Evolutionary conservation across 495 filamentous ascomycete genomes (phyloP).

Genomic region (Annulohypoxylon maeteangense): DNA sequence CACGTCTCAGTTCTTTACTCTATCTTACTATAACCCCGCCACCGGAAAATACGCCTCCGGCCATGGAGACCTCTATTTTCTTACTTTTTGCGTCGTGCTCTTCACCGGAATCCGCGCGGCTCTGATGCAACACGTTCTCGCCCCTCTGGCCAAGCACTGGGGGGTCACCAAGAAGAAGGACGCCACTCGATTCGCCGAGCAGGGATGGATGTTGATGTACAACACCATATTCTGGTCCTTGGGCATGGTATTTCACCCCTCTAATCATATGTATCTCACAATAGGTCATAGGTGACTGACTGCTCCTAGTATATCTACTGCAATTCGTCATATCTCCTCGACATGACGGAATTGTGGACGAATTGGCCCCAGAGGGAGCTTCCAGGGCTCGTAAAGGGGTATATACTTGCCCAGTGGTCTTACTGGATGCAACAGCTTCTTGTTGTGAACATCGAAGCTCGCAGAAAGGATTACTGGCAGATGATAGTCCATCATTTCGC

Average conservation of each 20-base stretch:
- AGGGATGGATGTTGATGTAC: constrained; percentile 16
- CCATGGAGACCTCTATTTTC: neutral
- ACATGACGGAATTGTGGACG: constrained; percentile 5
- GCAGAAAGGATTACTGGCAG: constrained; percentile 14
- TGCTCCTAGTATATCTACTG: constrained; percentile 5
- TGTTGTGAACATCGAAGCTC: constrained; percentile 11
- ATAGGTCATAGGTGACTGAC: neutral
- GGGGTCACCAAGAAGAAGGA: constrained; percentile 8
- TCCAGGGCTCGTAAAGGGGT: constrained; percentile 6
- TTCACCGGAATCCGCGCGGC: constrained; percentile 7
- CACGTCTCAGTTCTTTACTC: constrained; percentile 1
- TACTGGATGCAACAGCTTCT: constrained; percentile 14
- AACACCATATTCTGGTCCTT: constrained; percentile 10
- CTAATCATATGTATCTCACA: neutral
- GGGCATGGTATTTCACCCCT: constrained; percentile 2
- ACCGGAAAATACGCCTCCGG: constrained; percentile 9
- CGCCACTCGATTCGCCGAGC: constrained; percentile 6
- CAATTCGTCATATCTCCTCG: neutral
- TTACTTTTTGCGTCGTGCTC: constrained; percentile 2
- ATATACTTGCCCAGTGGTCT: constrained; percentile 14
- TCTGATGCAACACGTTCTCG: constrained; percentile 13
- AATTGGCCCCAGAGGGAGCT: constrained; percentile 11
- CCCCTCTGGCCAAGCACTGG: constrained; percentile 2
- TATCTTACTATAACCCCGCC: constrained; percentile 3
- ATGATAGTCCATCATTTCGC: constrained; percentile 17